phyloP scores from a whole-genome alignment of 2,329 filamentous ascomycete genomes.

The Curvularia sp. region DNA sequence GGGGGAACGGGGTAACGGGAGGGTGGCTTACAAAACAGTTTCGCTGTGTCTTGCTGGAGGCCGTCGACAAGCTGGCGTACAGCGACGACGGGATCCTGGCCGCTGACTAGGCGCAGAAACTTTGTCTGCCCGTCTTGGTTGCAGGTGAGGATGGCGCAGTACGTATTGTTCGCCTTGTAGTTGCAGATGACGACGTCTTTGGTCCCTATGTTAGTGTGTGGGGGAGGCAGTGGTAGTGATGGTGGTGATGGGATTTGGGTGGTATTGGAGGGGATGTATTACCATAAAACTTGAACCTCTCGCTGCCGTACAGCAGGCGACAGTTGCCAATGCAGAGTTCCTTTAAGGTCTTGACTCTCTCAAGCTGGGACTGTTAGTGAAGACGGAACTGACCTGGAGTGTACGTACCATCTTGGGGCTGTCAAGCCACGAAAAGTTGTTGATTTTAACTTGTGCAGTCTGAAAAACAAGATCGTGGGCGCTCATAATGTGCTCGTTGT shows the following conservation, averaged over 20 bases:
- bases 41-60: slow-evolving; percentile 31
- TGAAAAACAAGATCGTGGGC: neutral
- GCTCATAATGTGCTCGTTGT: neutral
- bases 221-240: neutral
- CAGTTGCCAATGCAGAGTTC: slow-evolving; percentile 31
- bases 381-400: neutral
- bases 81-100: slow-evolving; percentile 72
- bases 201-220: slow-evolving; percentile 5
- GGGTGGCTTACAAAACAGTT: slow-evolving; percentile 29
- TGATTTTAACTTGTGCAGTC: slow-evolving; percentile 1
- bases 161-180: slow-evolving; percentile 59
- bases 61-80: slow-evolving; percentile 26
- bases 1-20: too few relatives aligned
- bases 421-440: slow-evolving; percentile 7
- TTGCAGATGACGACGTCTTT: slow-evolving; percentile 29
- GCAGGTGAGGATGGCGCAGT: slow-evolving; percentile 92
- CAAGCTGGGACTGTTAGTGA: slow-evolving; percentile 63
- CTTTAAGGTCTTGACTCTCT: slow-evolving; percentile 50
- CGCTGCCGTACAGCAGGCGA: slow-evolving; percentile 38
- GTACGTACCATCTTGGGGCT: slow-evolving; percentile 12
- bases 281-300: slow-evolving; percentile 36
- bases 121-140: slow-evolving; percentile 81
- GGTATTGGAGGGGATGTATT: neutral
- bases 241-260: neutral
- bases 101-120: slow-evolving; percentile 73